Conservation (phyloP, 2,329 filamentous ascomycete genomes). For the Metarhizium sp. region DNA sequence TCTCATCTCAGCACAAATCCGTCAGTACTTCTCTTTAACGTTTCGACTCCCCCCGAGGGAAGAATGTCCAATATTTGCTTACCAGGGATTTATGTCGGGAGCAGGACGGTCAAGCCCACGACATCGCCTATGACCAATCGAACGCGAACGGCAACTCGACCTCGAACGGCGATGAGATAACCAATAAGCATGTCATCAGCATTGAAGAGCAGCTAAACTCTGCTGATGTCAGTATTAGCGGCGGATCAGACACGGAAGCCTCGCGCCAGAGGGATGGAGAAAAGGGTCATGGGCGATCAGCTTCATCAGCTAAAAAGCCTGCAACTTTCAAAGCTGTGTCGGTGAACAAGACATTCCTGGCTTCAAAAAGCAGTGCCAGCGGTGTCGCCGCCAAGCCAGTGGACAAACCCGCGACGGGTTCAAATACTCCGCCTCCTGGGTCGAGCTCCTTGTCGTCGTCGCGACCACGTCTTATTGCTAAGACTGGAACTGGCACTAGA, state of each 20-base stretch:
- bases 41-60: not conserved
- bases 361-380: constrained; percentile 51
- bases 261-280: constrained; percentile 50
- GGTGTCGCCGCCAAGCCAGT: constrained; percentile 37
- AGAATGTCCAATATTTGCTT: not conserved
- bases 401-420: constrained; percentile 39
- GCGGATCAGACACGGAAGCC: constrained; percentile 68
- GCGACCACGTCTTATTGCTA: constrained; percentile 66
- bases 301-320: constrained; percentile 61
- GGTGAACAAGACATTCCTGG: constrained; percentile 75
- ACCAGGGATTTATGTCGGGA: not conserved
- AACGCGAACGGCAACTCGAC: constrained; percentile 37
- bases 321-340: constrained; percentile 77
- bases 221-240: constrained; percentile 59
- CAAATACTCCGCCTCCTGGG: constrained; percentile 36
- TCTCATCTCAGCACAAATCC: constrained; percentile 34
- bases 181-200: constrained; percentile 47
- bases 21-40: constrained; percentile 20
- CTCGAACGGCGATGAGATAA: constrained; percentile 38
- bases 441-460: constrained; percentile 40
- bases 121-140: constrained; percentile 32
- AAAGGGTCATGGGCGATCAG: constrained; percentile 48
- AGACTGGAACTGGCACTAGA: constrained; percentile 53
- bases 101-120: constrained; percentile 28
- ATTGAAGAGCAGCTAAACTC: constrained; percentile 53